Conservation (phyloP, 345 rosid genomes). For the Bretschneidera sinensis region DNA sequence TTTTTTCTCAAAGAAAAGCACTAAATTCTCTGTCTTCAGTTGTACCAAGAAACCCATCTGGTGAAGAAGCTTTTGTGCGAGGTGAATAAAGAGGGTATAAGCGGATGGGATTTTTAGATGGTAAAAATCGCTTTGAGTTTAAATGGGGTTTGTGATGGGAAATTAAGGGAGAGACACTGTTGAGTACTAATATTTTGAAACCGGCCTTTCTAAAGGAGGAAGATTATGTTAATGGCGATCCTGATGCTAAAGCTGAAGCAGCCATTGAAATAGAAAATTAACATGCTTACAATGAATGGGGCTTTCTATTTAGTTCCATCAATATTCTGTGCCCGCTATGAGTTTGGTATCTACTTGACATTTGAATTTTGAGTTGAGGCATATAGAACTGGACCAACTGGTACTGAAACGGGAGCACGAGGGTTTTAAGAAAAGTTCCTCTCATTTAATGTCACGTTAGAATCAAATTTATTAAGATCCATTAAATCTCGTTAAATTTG, state of each 20-base stretch:
- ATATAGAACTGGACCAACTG: too few relatives aligned
- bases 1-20: slow-evolving; percentile 32
- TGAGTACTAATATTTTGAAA: slow-evolving; percentile 18
- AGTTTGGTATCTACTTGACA: too few relatives aligned
- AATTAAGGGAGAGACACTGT: slow-evolving; percentile 16
- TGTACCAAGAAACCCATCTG: slow-evolving; percentile 29
- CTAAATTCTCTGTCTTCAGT: slow-evolving; percentile 29
- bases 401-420: too few relatives aligned
- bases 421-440: too few relatives aligned
- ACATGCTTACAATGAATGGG: not conserved
- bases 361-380: too few relatives aligned
- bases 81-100: slow-evolving; percentile 13
- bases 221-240: slow-evolving; percentile 23
- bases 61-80: slow-evolving; percentile 19
- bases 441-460: too few relatives aligned
- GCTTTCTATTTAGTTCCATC: slow-evolving; percentile 4
- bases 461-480: too few relatives aligned
- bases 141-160: not conserved
- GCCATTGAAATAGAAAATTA: slow-evolving; percentile 39
- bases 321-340: too few relatives aligned
- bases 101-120: slow-evolving; percentile 13
- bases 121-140: slow-evolving; percentile 18
- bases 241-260: slow-evolving; percentile 27
- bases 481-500: too few relatives aligned
- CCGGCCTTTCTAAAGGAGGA: slow-evolving; percentile 28